Percentiles rank a stretch among this genome's conserved stretches.
phyloP scores from a whole-genome alignment of 352 stramenopile genomes.

The Aphanomyces invadans region DNA sequence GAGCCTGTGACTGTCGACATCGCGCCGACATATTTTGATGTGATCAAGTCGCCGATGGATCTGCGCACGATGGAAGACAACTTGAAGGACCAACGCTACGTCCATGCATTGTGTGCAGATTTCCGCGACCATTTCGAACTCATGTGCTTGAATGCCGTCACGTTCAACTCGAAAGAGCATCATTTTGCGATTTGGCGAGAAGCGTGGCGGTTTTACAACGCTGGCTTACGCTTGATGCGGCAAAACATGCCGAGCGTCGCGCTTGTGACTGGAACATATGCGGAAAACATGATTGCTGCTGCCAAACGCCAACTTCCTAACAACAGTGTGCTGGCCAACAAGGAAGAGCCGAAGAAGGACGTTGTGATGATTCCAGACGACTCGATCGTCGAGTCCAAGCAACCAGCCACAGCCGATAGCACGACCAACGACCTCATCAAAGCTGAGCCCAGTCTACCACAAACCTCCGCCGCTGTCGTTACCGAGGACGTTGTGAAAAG shows the following conservation, averaged over 20 bases:
- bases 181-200: slow-evolving; percentile 89
- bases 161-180: slow-evolving; percentile 89
- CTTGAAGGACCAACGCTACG: slow-evolving; percentile 64
- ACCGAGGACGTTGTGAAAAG: neutral
- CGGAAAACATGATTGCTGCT: slow-evolving; percentile 41
- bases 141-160: slow-evolving; percentile 93
- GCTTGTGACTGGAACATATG: slow-evolving; percentile 31
- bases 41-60: slow-evolving; percentile 91
- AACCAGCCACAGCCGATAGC: neutral
- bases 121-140: slow-evolving; percentile 92
- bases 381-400: neutral
- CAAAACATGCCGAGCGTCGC: slow-evolving; percentile 43
- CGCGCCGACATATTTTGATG: slow-evolving; percentile 88
- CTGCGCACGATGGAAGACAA: slow-evolving; percentile 82
- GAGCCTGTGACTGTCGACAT: slow-evolving; percentile 90
- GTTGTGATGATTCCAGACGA: slow-evolving; percentile 4
- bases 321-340: slow-evolving; percentile 43
- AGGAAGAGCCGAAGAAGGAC: slow-evolving; percentile 21
- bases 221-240: slow-evolving; percentile 61
- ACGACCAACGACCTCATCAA: neutral
- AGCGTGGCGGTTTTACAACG: slow-evolving; percentile 87
- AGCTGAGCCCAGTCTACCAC: too few relatives aligned
- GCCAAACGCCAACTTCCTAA: slow-evolving; percentile 70
- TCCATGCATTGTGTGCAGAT: slow-evolving; percentile 54
- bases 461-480: neutral